Conservation (phyloP, 2,329 filamentous ascomycete species). For the Knufia petricola region DNA sequence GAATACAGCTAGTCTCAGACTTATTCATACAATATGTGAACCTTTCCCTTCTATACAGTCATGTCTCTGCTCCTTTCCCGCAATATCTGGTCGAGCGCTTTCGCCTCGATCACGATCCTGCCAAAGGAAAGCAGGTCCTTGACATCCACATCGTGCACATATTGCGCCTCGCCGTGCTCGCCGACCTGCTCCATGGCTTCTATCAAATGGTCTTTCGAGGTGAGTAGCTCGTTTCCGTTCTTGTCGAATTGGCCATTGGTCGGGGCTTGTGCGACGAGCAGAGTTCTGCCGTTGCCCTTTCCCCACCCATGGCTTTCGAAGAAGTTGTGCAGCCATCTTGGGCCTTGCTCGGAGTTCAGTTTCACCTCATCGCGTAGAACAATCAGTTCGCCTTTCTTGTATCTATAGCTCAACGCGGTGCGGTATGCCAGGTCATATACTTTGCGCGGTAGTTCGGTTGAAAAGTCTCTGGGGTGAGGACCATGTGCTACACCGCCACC, state of each 20-base stretch:
- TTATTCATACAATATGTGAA: neutral
- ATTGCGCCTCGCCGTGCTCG: constrained; percentile 59
- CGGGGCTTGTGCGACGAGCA: constrained; percentile 56
- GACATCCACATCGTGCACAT: constrained; percentile 76
- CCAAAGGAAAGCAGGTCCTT: constrained; percentile 85
- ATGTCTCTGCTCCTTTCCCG: neutral
- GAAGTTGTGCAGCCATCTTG: constrained; percentile 57
- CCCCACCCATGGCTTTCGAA: constrained; percentile 64
- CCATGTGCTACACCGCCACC: constrained; percentile 86
- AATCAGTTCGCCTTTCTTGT: constrained; percentile 74
- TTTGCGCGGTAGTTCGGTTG: constrained; percentile 71
- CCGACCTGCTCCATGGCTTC: constrained; percentile 53
- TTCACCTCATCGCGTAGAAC: constrained; percentile 71
- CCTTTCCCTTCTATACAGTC: neutral
- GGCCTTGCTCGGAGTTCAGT: constrained; percentile 43
- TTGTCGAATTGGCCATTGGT: neutral
- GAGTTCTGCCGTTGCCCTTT: constrained; percentile 55
- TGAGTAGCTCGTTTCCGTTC: constrained; percentile 43
- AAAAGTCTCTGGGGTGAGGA: constrained; percentile 87
- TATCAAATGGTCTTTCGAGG: constrained; percentile 39
- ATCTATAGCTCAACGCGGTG: constrained; percentile 86
- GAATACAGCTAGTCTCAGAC: too few relatives aligned
- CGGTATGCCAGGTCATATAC: constrained; percentile 94
- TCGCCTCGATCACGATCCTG: constrained; percentile 75
- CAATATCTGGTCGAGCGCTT: constrained; percentile 46